Percentiles rank a stretch among this genome's conserved stretches.
These are phyloP conservation scores for Boletus bicolor DNA, from an alignment of 768 basidiomycete genomes.

Conservation along the genomic window DNA sequence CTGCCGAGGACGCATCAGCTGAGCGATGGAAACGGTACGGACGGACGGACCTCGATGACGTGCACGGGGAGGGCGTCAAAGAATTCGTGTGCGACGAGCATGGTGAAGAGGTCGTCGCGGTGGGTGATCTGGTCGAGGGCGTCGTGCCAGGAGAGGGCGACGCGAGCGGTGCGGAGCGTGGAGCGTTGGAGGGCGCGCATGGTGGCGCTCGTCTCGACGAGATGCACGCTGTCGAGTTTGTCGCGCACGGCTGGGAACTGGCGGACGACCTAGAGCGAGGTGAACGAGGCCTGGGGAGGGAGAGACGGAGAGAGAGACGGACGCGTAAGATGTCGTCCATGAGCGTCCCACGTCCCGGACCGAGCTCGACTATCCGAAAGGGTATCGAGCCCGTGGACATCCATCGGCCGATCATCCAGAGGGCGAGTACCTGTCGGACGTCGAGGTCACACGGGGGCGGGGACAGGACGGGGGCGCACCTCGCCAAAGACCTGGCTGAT, in stretches of 20 bases:
- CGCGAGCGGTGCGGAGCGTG: constrained; percentile 39
- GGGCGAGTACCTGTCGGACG: constrained; percentile 65
- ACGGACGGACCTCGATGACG: constrained; percentile 65
- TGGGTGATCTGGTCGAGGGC: constrained; percentile 63
- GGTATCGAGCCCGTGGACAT: constrained; percentile 46
- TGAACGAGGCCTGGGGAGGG: background rate
- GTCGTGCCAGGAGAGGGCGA: constrained; percentile 66
- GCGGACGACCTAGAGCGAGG: constrained; percentile 44
- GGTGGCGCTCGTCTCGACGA: constrained; percentile 76
- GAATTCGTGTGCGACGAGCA: constrained; percentile 94
- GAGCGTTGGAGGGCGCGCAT: constrained; percentile 63
- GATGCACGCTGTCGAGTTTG: constrained; percentile 51
- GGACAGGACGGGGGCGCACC: constrained; percentile 45
- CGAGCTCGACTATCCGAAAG: constrained; percentile 83
- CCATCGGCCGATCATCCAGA: constrained; percentile 87
- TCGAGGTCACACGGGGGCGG: constrained; percentile 1
- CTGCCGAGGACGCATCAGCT: constrained; percentile 36
- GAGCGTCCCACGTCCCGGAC: constrained; percentile 90
- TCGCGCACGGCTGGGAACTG: constrained; percentile 40
- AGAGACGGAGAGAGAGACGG: background rate
- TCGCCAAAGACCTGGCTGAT: constrained; percentile 97
- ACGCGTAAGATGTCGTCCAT: constrained; percentile 89
- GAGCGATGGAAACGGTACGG: too few species aligned
- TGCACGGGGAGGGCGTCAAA: constrained; percentile 96
- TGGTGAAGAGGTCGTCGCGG: constrained; percentile 58